Percentiles rank a stretch among this genome's conserved stretches.
Evolutionary conservation across 371 early-diverging fungal species (phyloP).

Genomic region (Haplosporangium sp.): DNA sequence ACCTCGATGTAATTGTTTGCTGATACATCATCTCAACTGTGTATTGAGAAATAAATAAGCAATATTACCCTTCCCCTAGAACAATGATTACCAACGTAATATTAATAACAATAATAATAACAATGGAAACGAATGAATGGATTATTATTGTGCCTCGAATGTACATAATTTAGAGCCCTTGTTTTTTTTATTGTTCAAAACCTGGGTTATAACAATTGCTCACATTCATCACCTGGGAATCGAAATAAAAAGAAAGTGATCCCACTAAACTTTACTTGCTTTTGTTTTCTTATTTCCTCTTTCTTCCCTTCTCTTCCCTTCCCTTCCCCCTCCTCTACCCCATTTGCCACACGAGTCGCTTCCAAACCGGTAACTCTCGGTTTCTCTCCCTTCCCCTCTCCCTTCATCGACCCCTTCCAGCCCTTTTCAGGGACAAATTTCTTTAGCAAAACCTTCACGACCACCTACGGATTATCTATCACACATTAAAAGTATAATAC

Average conservation of each 20-base stretch:
- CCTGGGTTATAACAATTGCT: no score
- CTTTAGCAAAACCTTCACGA: not conserved
- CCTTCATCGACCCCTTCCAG: constrained; percentile 33
- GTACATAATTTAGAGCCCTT: no score
- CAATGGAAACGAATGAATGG: no score
- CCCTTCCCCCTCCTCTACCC: not conserved
- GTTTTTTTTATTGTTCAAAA: no score
- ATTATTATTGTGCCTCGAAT: no score
- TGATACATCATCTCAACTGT: no score
- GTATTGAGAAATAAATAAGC: no score
- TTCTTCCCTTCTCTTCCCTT: constrained; percentile 1
- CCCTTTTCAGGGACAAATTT: constrained; percentile 37
- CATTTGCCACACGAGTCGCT: constrained; percentile 9
- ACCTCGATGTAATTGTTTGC: no score
- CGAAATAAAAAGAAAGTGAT: not conserved
- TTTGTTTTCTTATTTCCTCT: not conserved
- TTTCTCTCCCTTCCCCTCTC: not conserved
- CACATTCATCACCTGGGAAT: not conserved
- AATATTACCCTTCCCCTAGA: no score
- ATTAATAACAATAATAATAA: no score
- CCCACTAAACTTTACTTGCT: no score
- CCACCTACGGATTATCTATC: not conserved
- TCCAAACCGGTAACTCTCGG: constrained; percentile 3
- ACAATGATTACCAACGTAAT: no score
- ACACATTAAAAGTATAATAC: not conserved